A percentile compares a stretch with the other conserved stretches of the same genome.
phyloP scores from a whole-genome alignment of 352 stramenopile species.

The Phytophthora capsici region DNA sequence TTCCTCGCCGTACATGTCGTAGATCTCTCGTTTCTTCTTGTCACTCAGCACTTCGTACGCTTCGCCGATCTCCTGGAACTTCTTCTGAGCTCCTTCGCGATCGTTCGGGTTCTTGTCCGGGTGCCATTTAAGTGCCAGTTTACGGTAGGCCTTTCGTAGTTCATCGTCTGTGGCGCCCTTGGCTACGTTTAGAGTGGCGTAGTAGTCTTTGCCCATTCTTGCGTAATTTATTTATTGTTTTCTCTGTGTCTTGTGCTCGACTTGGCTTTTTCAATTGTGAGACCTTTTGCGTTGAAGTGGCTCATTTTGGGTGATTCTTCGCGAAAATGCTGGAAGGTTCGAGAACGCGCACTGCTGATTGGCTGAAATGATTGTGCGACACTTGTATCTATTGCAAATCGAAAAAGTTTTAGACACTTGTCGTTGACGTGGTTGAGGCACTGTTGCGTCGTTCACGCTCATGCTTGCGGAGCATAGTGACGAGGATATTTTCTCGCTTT shows the following conservation, averaged over 20 bases:
- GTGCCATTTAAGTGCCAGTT: constrained; percentile 93
- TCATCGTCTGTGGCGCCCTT: constrained; percentile 78
- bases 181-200: constrained; percentile 74
- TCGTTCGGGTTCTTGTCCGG: constrained; percentile 94
- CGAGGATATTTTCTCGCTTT: constrained; percentile 56
- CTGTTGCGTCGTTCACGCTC: constrained; percentile 27
- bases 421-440: constrained; percentile 1
- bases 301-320: constrained; percentile 1
- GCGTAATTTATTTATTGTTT: constrained; percentile 10
- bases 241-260: constrained; percentile 15
- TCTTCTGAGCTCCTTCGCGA: constrained; percentile 81
- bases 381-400: not conserved
- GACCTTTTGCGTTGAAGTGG: constrained; percentile 14
- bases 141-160: constrained; percentile 89
- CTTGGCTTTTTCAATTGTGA: constrained; percentile 33
- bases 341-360: constrained; percentile 17
- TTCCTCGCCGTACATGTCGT: constrained; percentile 94
- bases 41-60: constrained; percentile 95
- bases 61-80: constrained; percentile 94
- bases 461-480: constrained; percentile 59
- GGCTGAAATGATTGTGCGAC: constrained; percentile 7
- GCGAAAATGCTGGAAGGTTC: constrained; percentile 48
- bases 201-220: constrained; percentile 89
- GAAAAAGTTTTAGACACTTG: not conserved
- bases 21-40: constrained; percentile 93